Conservation (phyloP, 768 basidiomycete species). For the Boletus rubroflammeus region DNA sequence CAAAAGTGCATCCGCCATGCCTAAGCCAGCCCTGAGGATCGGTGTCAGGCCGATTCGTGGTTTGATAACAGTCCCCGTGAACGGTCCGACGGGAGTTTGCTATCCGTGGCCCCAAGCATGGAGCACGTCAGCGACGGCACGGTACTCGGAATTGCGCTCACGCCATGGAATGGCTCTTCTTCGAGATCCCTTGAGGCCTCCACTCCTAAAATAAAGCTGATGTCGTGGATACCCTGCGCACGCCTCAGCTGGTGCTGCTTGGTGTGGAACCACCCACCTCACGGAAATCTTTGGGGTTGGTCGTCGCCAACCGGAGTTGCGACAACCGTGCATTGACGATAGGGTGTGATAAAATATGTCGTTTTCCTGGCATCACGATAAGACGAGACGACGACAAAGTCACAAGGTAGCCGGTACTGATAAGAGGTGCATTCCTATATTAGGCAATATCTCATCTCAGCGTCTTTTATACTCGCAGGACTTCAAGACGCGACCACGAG, state of each 20-base stretch:
- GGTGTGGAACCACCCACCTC: constrained; percentile 45
- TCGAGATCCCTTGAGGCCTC: constrained; percentile 74
- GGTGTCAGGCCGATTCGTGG: constrained; percentile 83
- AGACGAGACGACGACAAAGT: not conserved
- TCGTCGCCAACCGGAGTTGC: constrained; percentile 58
- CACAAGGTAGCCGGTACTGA: not conserved
- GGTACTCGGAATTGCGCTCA: constrained; percentile 35
- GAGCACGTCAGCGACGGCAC: not conserved
- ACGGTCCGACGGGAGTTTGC: constrained; percentile 78
- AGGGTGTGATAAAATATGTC: constrained; percentile 65
- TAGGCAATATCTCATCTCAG: constrained; percentile 33
- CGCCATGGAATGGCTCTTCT: constrained; percentile 59
- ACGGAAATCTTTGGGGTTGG: constrained; percentile 71
- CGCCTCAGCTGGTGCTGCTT: constrained; percentile 1
- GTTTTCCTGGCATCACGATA: constrained; percentile 30
- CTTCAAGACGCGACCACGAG: constrained; percentile 60
- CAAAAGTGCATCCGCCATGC: constrained; percentile 88
- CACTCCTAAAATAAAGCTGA: constrained; percentile 77
- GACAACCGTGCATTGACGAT: constrained; percentile 71
- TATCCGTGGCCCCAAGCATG: constrained; percentile 24
- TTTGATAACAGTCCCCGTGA: constrained; percentile 73
- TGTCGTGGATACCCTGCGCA: constrained; percentile 63
- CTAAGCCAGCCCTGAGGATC: constrained; percentile 88
- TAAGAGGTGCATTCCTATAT: not conserved
- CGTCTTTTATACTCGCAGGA: constrained; percentile 93